Base-by-base conservation (phyloP, 2,329 filamentous ascomycete genomes). In the Sclerotinia sclerotiorum region DNA sequence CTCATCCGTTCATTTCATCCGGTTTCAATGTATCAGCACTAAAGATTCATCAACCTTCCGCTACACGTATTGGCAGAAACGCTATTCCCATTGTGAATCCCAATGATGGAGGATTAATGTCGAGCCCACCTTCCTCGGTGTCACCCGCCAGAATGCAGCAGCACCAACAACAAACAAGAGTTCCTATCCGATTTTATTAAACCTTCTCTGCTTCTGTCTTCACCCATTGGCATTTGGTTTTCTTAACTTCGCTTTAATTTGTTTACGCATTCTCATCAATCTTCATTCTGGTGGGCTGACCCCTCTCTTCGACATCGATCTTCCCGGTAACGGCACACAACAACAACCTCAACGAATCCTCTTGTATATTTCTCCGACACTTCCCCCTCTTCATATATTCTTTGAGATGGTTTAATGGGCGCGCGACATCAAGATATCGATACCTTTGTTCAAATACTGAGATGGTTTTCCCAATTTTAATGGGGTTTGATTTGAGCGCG, bases 41-140 rank as follows among this genome's bases (percentile, higher is more conserved):
- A 75, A 97, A 97, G 83, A 84, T 96, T 71, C 93, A 97, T 81
- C 94, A 97, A 83, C 93, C 94, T 70, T 86, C 94, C 71, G 92
- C 94, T 71, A 92, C 94, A 72, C 92, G 95, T 74, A 88, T 90
- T 69, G 58, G 58, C n/a, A 92, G 93, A 80, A 98, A 97, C 80
- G 93, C 95, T 77, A 98, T 98, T 74, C 94, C 94, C 69, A 99
- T 99, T 79, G 92, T 98, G 81, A 97, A 99, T 84, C 95, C 95
- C 67, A 91, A 87, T 74, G 97, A 94, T 68, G 93, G 95, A 77
- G 88, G 93, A 79, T 87, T 88, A 77, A 90, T 97, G 84, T 89
- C 93, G 68, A 97, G 93, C 82, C 94, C 94, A 74, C 93, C 94
- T 35, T 90, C 90, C 54, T 89, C 87, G 70, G 85, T 88, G 56